Percentiles rank a stretch among this genome's conserved stretches.
phyloP scores from a whole-genome alignment of 106 monocot species.

The Platanthera guangdongensis region DNA sequence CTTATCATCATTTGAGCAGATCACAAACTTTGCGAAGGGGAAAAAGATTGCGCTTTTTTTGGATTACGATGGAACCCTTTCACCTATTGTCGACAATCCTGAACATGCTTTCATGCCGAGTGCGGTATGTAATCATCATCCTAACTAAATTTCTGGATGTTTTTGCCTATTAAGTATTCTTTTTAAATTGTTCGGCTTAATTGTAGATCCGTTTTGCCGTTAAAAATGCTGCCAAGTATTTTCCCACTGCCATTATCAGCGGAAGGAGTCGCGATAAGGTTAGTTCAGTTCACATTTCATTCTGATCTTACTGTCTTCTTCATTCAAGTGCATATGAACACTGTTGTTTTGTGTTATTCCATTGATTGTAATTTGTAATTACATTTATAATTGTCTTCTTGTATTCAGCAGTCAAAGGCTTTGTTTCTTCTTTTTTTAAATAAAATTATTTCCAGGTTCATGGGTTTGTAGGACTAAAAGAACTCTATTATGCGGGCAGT shows the following conservation, averaged over 20 bases:
- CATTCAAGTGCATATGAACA: neutral
- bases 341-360: neutral
- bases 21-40: constrained; percentile 37
- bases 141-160: neutral
- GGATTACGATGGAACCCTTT: constrained; percentile 94
- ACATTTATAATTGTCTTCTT: neutral
- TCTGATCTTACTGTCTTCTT: neutral
- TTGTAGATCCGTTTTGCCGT: constrained; percentile 77
- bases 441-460: constrained; percentile 37
- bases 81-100: constrained; percentile 87
- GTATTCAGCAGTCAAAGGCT: neutral
- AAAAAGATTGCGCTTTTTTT: constrained; percentile 75
- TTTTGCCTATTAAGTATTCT: neutral
- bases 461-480: constrained; percentile 62
- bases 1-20: constrained; percentile 58
- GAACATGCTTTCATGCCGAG: constrained; percentile 78
- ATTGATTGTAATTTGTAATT: neutral
- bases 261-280: constrained; percentile 83
- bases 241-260: constrained; percentile 86
- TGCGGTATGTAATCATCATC: constrained; percentile 22
- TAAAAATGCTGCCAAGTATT: constrained; percentile 44
- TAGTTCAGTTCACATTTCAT: neutral
- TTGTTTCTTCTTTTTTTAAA: neutral
- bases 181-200: neutral
- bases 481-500: constrained; percentile 84